Percentiles rank a stretch among this genome's conserved stretches.
Evolutionary conservation across 2,329 filamentous ascomycete genomes (phyloP).

Genomic region (Botrytis fabae): DNA sequence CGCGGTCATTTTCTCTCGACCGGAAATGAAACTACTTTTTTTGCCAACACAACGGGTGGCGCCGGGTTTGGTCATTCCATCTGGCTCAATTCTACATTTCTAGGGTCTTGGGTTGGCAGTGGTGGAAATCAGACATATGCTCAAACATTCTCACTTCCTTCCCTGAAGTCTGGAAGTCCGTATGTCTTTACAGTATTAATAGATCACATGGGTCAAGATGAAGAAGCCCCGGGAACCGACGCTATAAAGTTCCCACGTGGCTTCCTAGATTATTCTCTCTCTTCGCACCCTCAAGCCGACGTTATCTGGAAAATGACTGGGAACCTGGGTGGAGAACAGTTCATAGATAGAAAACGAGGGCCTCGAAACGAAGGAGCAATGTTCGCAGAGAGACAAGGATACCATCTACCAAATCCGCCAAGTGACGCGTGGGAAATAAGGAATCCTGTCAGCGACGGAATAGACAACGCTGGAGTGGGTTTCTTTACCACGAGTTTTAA

Average conservation of each 20-base stretch:
- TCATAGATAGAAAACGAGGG: conserved; percentile 58
- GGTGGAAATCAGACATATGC: conserved; percentile 57
- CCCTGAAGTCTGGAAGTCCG: conserved; percentile 53
- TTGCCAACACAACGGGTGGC: conserved; percentile 62
- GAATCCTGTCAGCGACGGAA: conserved; percentile 44
- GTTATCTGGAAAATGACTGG: conserved; percentile 67
- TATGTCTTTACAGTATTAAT: conserved; percentile 68
- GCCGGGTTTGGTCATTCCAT: conserved; percentile 63
- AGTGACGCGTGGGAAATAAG: conserved; percentile 45
- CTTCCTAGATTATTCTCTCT: conserved; percentile 60
- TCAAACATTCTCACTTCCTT: conserved; percentile 62
- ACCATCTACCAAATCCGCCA: conserved; percentile 57
- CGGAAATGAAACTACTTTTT: conserved; percentile 56
- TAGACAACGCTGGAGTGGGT: conserved; percentile 52
- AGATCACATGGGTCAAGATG: conserved; percentile 69
- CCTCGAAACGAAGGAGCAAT: conserved; percentile 67
- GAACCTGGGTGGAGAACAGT: conserved; percentile 65
- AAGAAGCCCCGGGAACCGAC: conserved; percentile 59
- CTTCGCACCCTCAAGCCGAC: conserved; percentile 48
- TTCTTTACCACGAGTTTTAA: conserved; percentile 59
- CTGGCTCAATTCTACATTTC: conserved; percentile 61
- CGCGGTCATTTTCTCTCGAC: conserved; percentile 66
- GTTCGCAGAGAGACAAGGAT: conserved; percentile 63
- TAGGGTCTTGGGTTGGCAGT: conserved; percentile 55
- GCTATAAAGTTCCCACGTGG: conserved; percentile 63